These are phyloP conservation scores for Colletotrichum higginsianum DNA, from an alignment of 2,329 filamentous ascomycete genomes.

Conservation along the genomic window DNA sequence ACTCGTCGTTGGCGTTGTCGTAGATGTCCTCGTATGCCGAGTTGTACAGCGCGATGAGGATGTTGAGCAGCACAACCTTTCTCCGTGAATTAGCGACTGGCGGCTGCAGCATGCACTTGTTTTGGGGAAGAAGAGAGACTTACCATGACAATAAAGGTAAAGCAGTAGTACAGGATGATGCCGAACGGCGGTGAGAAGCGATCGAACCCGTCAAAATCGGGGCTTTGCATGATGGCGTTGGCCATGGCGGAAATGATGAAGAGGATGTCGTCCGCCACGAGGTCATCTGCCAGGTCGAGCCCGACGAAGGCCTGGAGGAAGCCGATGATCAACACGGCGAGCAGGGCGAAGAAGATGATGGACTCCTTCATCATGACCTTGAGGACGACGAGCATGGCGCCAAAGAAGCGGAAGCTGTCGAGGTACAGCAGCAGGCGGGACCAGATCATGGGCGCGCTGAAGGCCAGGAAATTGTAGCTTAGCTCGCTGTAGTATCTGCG, in stretches of 20 bases:
- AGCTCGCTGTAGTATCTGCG: slow-evolving; percentile 80
- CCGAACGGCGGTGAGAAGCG: slow-evolving; percentile 94
- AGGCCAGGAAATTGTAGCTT: slow-evolving; percentile 95
- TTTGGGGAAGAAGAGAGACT: slow-evolving; percentile 41
- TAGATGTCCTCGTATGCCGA: slow-evolving; percentile 96
- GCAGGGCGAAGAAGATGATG: slow-evolving; percentile 94
- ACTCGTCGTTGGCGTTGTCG: slow-evolving; percentile 94
- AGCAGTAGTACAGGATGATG: slow-evolving; percentile 95
- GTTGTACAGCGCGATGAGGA: slow-evolving; percentile 97
- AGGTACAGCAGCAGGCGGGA: slow-evolving; percentile 91
- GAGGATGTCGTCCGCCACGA: slow-evolving; percentile 75
- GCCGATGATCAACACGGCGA: slow-evolving; percentile 85
- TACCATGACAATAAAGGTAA: slow-evolving; percentile 97
- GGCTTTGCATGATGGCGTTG: slow-evolving; percentile 91
- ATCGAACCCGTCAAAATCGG: slow-evolving; percentile 91
- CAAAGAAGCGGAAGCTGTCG: slow-evolving; percentile 95
- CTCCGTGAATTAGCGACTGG: neutral
- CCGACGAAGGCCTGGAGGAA: slow-evolving; percentile 97
- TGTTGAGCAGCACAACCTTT: slow-evolving; percentile 85
- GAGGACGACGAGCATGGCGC: slow-evolving; percentile 96
- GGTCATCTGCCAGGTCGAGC: slow-evolving; percentile 85
- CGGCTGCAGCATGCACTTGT: accelerated
- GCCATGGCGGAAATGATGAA: slow-evolving; percentile 88
- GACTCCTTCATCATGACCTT: slow-evolving; percentile 97
- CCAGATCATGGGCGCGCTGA: slow-evolving; percentile 98